Evolutionary conservation across 78 protist genomes (phyloP).

Genomic region (Emiliania huxleyi): DNA sequence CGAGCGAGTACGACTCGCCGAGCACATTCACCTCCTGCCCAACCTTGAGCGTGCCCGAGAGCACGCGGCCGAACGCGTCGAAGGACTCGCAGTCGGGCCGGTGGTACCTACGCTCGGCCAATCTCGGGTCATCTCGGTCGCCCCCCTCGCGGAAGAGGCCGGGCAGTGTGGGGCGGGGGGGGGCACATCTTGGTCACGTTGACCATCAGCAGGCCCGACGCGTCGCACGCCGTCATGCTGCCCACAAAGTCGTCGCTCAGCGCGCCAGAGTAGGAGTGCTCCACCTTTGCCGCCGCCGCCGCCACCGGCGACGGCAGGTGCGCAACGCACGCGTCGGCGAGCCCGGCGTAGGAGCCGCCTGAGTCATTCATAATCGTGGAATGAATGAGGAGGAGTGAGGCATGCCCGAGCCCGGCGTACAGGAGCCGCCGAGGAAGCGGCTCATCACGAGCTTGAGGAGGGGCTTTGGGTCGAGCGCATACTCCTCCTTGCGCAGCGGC

Average conservation of each 20-base stretch:
- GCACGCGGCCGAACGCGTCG: constrained; percentile 81
- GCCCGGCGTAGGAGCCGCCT: constrained; percentile 53
- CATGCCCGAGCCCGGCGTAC: constrained; percentile 77
- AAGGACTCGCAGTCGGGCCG: constrained; percentile 70
- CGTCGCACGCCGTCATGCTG: constrained; percentile 72
- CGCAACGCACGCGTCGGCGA: constrained; percentile 75
- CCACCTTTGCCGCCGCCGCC: constrained; percentile 58
- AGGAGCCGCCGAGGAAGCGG: constrained; percentile 70
- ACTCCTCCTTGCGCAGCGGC: background rate
- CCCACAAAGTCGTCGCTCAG: constrained; percentile 25
- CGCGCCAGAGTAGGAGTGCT: constrained; percentile 37
- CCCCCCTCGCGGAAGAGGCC: background rate
- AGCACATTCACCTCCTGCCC: constrained; percentile 75
- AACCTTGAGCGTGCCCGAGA: constrained; percentile 77
- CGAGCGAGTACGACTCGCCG: constrained; percentile 89
- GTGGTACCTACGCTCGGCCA: too few relatives aligned
- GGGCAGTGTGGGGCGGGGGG: background rate
- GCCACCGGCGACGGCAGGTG: constrained; percentile 84
- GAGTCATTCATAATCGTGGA: background rate
- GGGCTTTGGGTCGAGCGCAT: constrained; percentile 26
- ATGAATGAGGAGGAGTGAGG: constrained; percentile 14
- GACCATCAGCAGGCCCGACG: constrained; percentile 82
- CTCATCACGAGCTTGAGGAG: constrained; percentile 34
- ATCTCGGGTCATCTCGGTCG: too few relatives aligned
- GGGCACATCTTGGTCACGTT: constrained; percentile 72